These are phyloP conservation scores for Porphyridium purpureum DNA, from an alignment of 23 red algal genomes.

Conservation along the genomic window DNA sequence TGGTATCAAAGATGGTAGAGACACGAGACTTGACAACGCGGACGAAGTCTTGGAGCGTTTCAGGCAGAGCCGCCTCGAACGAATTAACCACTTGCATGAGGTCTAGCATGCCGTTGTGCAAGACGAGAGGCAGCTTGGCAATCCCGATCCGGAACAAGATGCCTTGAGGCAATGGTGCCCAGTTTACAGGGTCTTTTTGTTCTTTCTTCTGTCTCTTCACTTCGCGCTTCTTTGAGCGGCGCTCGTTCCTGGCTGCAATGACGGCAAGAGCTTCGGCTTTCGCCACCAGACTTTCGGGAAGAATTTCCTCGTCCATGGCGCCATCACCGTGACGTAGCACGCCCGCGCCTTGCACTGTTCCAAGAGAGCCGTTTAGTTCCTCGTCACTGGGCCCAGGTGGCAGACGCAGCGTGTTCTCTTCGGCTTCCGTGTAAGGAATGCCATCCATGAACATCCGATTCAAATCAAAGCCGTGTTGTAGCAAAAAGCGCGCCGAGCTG, in stretches of 20 bases:
- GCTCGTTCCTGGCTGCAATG: conserved; percentile 6
- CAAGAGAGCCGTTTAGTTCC: neutral
- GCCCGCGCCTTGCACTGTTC: conserved; percentile 1
- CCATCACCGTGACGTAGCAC: neutral
- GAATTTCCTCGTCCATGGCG: neutral
- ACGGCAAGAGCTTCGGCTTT: neutral
- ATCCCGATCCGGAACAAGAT: conserved; percentile 52
- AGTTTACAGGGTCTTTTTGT: conserved; percentile 1
- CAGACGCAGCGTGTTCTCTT: neutral
- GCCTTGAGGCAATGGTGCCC: conserved; percentile 40
- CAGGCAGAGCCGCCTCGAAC: conserved; percentile 66
- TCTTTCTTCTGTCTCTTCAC: conserved; percentile 4
- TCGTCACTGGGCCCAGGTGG: neutral
- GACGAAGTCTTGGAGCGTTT: conserved; percentile 43
- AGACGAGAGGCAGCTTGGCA: conserved; percentile 33
- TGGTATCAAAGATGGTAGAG: conserved; percentile 70
- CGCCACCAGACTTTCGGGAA: conserved; percentile 1
- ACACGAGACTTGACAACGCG: conserved; percentile 6
- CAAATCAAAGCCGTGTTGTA: conserved; percentile 76
- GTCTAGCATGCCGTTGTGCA: conserved; percentile 92
- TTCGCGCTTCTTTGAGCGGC: conserved; percentile 6
- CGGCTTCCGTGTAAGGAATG: conserved; percentile 51
- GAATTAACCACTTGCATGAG: conserved; percentile 57
- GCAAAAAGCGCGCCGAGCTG: conserved; percentile 46
- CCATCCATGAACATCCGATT: conserved; percentile 59